These are phyloP conservation scores for Hygrophila difformis DNA, from an alignment of 257 asterid species.

Conservation along the genomic window DNA sequence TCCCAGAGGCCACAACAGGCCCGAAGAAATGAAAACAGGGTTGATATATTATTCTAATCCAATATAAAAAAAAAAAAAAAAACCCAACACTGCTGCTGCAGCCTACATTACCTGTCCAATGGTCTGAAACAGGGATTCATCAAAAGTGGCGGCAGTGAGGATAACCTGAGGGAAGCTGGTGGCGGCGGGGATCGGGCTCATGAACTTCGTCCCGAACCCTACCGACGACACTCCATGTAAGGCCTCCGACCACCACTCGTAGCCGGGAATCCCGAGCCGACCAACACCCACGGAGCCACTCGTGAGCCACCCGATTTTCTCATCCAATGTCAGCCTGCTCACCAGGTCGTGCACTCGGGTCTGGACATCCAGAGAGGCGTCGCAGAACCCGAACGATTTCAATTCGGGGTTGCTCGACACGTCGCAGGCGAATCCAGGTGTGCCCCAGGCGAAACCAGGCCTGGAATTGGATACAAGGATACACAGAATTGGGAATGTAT, in stretches of 20 bases:
- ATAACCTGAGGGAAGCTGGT: slow-evolving; percentile 78
- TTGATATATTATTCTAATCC: no score
- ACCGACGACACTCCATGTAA: slow-evolving; percentile 55
- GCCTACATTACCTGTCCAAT: slow-evolving; percentile 49
- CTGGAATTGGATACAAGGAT: neutral
- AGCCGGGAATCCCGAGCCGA: slow-evolving; percentile 56
- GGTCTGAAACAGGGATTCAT: slow-evolving; percentile 38
- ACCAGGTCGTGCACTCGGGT: slow-evolving; percentile 48
- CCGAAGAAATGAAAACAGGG: no score
- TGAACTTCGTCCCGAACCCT: slow-evolving; percentile 55
- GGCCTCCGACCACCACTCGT: slow-evolving; percentile 92
- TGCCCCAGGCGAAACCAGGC: slow-evolving; percentile 21
- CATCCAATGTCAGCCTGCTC: slow-evolving; percentile 42
- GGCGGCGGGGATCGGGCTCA: slow-evolving; percentile 47
- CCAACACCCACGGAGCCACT: slow-evolving; percentile 31
- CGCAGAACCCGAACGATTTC: slow-evolving; percentile 47
- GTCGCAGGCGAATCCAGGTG: slow-evolving; percentile 70
- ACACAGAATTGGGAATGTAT: no score
- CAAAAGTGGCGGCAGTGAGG: slow-evolving; percentile 67
- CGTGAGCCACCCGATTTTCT: slow-evolving; percentile 63
- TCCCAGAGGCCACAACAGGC: no score
- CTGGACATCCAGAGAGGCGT: slow-evolving; percentile 30
- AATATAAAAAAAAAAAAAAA: no score
- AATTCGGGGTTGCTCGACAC: slow-evolving; percentile 34
- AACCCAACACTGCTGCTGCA: neutral